Base-by-base conservation (phyloP, 306 rosid species). In the Dalbergia oliveri region DNA sequence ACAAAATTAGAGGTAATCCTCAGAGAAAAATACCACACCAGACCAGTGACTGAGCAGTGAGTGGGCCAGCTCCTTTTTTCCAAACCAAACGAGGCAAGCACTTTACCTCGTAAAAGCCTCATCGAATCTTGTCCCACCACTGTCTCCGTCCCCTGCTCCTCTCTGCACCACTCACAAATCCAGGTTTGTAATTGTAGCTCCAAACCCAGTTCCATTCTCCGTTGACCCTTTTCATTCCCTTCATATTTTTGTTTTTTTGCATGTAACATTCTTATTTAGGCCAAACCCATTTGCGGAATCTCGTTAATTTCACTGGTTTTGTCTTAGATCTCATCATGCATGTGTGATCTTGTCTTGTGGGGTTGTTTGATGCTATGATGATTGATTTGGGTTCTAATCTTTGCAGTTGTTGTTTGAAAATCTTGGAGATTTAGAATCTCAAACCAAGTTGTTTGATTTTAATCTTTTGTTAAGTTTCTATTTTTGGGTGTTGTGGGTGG, bases 291-390 rank as follows among this genome's bases (percentile, higher is more conserved):
- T 41, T 37, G 51, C 33, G 14, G 13, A 41, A 14, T 37, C 11
- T 15, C 39, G 26, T 68, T 14, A 12, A 45, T 43, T 19, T 10
- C 57, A 11, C 15, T 45, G 72, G 45, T 44, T 43, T 18, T 67
- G 33, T 33, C 11, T 45, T 47, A 44, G 73, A 68, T 68, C 73
- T 54, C 73, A 67, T 41, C 35, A 33, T 63, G 69, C 69, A 63
- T 66, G 51, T 66, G 51, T 41, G 72, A 57, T 57, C 34, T 57
- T 57, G 26, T n/a, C 72, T 39, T 37, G 5, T 65, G 5, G 67
- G 21, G 53, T 47, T 11, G 5, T n/a, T 64, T 37, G 47, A 7
- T 15, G 49, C 4, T 63, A 37, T 18, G 12, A 62, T 67, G 72
- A 67, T 64, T 26, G 31, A 1, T 26, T 68, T 68, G 73, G 16